Evolutionary conservation across 2,329 filamentous ascomycete genomes (phyloP).

Genomic region (Calonectria pseudoturangicola): DNA sequence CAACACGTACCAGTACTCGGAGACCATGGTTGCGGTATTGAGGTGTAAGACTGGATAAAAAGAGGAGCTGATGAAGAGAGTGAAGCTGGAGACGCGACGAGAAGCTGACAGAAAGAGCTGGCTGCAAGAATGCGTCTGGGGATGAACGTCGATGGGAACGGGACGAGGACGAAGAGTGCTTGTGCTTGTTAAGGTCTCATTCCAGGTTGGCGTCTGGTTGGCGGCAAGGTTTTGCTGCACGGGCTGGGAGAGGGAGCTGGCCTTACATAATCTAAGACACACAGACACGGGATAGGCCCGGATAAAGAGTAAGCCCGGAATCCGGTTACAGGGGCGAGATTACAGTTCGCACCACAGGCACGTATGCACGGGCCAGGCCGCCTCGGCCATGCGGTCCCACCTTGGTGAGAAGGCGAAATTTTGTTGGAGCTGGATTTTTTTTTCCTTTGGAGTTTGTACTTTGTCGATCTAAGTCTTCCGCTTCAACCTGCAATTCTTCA

Average conservation of each 20-base stretch:
- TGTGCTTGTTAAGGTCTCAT: slow-evolving; percentile 63
- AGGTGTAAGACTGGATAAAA: slow-evolving; percentile 48
- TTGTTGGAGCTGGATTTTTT: slow-evolving; percentile 46
- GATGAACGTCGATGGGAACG: slow-evolving; percentile 54
- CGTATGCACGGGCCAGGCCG: slow-evolving; percentile 44
- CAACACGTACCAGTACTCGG: slow-evolving; percentile 86
- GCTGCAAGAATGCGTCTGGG: slow-evolving; percentile 44
- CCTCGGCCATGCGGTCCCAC: slow-evolving; percentile 36
- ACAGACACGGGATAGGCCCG: slow-evolving; percentile 41
- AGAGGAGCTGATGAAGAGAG: slow-evolving; percentile 40
- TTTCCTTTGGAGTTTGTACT: slow-evolving; percentile 37
- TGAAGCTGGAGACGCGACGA: slow-evolving; percentile 45
- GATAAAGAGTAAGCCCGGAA: slow-evolving; percentile 46
- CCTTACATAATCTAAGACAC: slow-evolving; percentile 57
- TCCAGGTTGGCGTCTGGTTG: slow-evolving; percentile 62
- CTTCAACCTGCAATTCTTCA: slow-evolving; percentile 39
- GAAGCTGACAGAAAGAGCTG: slow-evolving; percentile 41
- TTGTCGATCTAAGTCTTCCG: slow-evolving; percentile 41
- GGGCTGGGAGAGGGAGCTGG: slow-evolving; percentile 52
- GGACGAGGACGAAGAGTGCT: slow-evolving; percentile 51
- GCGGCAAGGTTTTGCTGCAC: slow-evolving; percentile 65
- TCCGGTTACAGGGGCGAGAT: slow-evolving; percentile 9
- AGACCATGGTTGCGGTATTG: slow-evolving; percentile 78
- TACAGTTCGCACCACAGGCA: slow-evolving; percentile 15
- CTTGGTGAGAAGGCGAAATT: slow-evolving; percentile 47